Percentiles rank a stretch among this genome's conserved stretches.
Conservation (phyloP, 768 basidiomycete species). For the Tulasnella sp. region DNA sequence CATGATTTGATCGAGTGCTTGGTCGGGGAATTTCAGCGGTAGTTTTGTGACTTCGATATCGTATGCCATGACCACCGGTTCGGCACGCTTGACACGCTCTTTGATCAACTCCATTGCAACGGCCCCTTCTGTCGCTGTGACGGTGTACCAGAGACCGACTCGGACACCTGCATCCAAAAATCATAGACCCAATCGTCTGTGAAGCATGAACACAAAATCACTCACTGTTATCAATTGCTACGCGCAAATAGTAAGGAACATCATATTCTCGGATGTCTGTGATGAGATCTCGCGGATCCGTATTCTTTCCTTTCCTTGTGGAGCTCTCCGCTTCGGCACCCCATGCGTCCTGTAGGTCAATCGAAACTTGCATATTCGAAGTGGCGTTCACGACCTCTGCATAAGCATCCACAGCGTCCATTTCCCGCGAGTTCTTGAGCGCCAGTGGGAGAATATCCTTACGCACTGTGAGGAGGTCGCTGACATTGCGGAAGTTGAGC, state of each 20-base stretch:
- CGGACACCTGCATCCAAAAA: slow-evolving; percentile 60
- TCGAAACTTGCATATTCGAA: slow-evolving; percentile 41
- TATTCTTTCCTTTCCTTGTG: slow-evolving; percentile 35
- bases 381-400: slow-evolving; percentile 79
- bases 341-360: slow-evolving; percentile 50
- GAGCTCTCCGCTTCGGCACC: slow-evolving; percentile 29
- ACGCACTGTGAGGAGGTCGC: slow-evolving; percentile 82
- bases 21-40: slow-evolving; percentile 97
- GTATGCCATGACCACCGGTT: slow-evolving; percentile 96
- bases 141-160: slow-evolving; percentile 94
- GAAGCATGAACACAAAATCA: background rate
- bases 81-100: slow-evolving; percentile 93
- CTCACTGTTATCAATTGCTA: slow-evolving; percentile 90
- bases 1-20: slow-evolving; percentile 95
- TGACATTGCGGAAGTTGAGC: slow-evolving; percentile 85
- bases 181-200: background rate
- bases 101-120: slow-evolving; percentile 57
- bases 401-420: slow-evolving; percentile 92
- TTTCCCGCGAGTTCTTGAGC: slow-evolving; percentile 78
- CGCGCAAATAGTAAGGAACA: slow-evolving; percentile 93
- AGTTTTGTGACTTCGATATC: slow-evolving; percentile 99
- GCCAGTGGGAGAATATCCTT: slow-evolving; percentile 86
- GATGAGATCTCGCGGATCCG: slow-evolving; percentile 46
- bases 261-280: slow-evolving; percentile 75
- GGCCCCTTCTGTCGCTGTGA: slow-evolving; percentile 72